A percentile compares a stretch with the other conserved stretches of the same genome.
Conservation (phyloP, 2,329 filamentous ascomycete genomes). For the Graphium sp. region DNA sequence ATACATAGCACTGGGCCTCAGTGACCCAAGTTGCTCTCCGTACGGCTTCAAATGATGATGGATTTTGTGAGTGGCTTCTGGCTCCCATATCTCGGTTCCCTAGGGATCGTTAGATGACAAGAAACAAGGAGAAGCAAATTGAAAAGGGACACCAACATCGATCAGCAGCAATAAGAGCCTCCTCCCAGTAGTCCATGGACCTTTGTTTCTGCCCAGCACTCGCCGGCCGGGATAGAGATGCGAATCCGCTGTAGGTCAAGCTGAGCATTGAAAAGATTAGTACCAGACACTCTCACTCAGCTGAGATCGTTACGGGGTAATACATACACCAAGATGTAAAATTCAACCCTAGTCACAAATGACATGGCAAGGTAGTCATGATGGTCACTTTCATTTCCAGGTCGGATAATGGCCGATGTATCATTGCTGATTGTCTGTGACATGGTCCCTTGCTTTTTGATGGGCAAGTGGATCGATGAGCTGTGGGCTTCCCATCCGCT, state of each 20-base stretch:
- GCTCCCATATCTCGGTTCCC: slow-evolving; percentile 10
- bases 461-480: slow-evolving; percentile 35
- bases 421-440: slow-evolving; percentile 28
- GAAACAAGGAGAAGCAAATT: slow-evolving; percentile 7
- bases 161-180: slow-evolving; percentile 25
- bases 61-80: slow-evolving; percentile 13
- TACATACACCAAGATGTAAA: slow-evolving; percentile 35
- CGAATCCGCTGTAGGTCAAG: slow-evolving; percentile 37
- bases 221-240: slow-evolving; percentile 19
- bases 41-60: slow-evolving; percentile 40
- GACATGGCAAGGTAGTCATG: slow-evolving; percentile 41
- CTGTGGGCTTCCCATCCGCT: slow-evolving; percentile 29
- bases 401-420: slow-evolving; percentile 33
- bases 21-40: slow-evolving; percentile 46
- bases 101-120: slow-evolving; percentile 2
- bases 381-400: slow-evolving; percentile 23
- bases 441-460: slow-evolving; percentile 30
- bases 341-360: slow-evolving; percentile 42
- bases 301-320: not conserved
- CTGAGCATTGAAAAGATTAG: slow-evolving; percentile 15
- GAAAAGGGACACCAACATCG: slow-evolving; percentile 20
- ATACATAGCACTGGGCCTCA: slow-evolving; percentile 50
- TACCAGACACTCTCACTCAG: not conserved
- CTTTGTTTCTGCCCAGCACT: slow-evolving; percentile 15
- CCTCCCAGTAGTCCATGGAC: slow-evolving; percentile 21